Percentiles rank a stretch among this genome's conserved stretches.
Conservation (phyloP, 1,139 yeast genomes). For the Hanseniaspora uvarum region DNA sequence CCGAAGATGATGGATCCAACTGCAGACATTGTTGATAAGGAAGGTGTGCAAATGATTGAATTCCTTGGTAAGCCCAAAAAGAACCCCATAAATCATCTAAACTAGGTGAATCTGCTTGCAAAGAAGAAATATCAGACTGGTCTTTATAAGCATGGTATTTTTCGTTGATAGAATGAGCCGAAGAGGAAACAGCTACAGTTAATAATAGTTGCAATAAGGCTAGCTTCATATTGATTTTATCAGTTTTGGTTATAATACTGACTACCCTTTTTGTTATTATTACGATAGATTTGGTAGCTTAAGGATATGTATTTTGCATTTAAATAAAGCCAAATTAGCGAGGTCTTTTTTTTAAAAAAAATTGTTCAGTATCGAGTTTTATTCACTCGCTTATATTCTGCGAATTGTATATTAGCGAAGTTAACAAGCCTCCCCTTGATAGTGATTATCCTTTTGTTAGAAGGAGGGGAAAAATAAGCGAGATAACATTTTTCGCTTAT, state of each 20-base stretch:
- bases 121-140: neutral
- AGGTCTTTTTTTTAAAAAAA: no score
- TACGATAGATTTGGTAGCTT: no score
- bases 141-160: constrained; percentile 13
- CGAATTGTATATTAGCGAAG: neutral
- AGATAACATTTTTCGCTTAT: neutral
- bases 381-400: no score
- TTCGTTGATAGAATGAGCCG: neutral
- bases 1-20: constrained; percentile 24
- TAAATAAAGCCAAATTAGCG: no score
- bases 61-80: constrained; percentile 60
- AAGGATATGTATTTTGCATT: no score
- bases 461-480: neutral
- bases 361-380: no score
- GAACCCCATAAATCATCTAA: constrained; percentile 51
- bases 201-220: neutral
- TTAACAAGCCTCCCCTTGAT: neutral
- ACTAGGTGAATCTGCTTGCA: constrained; percentile 19
- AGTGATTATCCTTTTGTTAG: neutral
- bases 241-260: neutral
- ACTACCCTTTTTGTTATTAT: no score
- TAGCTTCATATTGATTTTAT: neutral
- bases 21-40: constrained; percentile 49
- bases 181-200: neutral
- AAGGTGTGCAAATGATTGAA: constrained; percentile 64